Evolutionary conservation across 306 rosid species (phyloP).

Genomic region (Corylus heterophylla): DNA sequence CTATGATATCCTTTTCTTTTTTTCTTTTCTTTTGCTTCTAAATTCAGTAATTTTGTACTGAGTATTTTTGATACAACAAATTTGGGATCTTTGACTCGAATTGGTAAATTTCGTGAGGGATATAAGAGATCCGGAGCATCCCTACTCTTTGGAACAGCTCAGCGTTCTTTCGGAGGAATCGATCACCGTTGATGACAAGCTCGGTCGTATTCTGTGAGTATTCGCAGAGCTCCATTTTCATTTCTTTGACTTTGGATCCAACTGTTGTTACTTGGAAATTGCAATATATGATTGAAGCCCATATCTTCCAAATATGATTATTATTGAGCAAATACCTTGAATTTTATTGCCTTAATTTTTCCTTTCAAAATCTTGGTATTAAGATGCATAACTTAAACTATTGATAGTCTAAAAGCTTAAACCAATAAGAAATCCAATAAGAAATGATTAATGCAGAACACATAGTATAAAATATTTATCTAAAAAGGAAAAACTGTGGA

Average conservation of each 20-base stretch:
- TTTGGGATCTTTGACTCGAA: slow-evolving; percentile 61
- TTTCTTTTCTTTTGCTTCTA: neutral
- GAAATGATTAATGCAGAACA: too few relatives aligned
- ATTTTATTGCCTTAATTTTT: neutral
- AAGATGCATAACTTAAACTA: too few relatives aligned
- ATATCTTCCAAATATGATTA: too few relatives aligned
- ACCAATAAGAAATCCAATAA: too few relatives aligned
- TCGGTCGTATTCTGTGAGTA: slow-evolving; percentile 77
- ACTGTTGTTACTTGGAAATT: too few relatives aligned
- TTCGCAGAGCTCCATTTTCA: neutral
- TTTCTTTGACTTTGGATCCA: neutral
- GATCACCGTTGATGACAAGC: slow-evolving; percentile 83
- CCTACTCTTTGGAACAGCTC: slow-evolving; percentile 95
- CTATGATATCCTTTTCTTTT: slow-evolving; percentile 77
- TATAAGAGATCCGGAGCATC: slow-evolving; percentile 99
- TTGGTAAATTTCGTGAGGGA: slow-evolving; percentile 86
- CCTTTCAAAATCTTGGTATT: neutral
- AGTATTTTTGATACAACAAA: neutral
- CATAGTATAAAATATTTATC: too few relatives aligned
- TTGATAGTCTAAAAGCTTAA: too few relatives aligned
- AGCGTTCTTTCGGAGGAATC: slow-evolving; percentile 96
- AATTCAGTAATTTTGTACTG: neutral
- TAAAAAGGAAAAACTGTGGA: too few relatives aligned
- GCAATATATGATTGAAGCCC: too few relatives aligned
- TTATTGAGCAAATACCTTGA: neutral